phyloP scores from a whole-genome alignment of 345 rosid genomes.

The Microcos paniculata region DNA sequence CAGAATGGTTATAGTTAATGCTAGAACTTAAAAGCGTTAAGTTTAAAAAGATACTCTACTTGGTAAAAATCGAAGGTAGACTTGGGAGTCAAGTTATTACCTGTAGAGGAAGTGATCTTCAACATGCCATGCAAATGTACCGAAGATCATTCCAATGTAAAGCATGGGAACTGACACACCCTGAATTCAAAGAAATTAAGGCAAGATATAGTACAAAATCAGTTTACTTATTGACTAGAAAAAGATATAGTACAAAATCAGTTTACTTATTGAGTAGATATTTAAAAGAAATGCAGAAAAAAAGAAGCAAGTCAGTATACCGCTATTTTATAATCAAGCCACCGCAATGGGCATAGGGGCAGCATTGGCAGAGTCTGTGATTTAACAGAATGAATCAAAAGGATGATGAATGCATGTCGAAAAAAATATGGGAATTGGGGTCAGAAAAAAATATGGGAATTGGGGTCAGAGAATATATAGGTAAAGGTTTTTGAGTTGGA shows the following conservation, averaged over 20 bases:
- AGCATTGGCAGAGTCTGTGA: slow-evolving; percentile 46
- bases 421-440: neutral
- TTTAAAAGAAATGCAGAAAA: neutral
- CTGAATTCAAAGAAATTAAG: slow-evolving; percentile 27
- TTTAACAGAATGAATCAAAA: slow-evolving; percentile 4
- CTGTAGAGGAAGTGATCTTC: slow-evolving; percentile 71
- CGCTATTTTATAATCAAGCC: slow-evolving; percentile 25
- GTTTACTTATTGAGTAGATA: neutral
- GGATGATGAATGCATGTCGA: neutral
- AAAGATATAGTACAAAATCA: neutral
- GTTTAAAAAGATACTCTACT: neutral
- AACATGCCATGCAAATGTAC: slow-evolving; percentile 74
- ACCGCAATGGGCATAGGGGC: slow-evolving; percentile 47
- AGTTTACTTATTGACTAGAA: neutral
- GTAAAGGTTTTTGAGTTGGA: neutral
- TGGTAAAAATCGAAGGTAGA: neutral
- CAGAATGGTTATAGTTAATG: slow-evolving; percentile 68
- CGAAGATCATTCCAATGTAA: slow-evolving; percentile 68
- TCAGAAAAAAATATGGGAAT: neutral
- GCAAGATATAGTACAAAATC: neutral
- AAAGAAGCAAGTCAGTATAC: neutral
- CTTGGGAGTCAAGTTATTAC: slow-evolving; percentile 21
- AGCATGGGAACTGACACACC: slow-evolving; percentile 72
- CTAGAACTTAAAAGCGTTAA: slow-evolving; percentile 27
- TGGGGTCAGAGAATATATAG: neutral